Percentiles rank a stretch among this genome's conserved stretches.
Evolutionary conservation across 2,329 filamentous ascomycete species (phyloP).

Genomic region (Fusarium ramigenum): DNA sequence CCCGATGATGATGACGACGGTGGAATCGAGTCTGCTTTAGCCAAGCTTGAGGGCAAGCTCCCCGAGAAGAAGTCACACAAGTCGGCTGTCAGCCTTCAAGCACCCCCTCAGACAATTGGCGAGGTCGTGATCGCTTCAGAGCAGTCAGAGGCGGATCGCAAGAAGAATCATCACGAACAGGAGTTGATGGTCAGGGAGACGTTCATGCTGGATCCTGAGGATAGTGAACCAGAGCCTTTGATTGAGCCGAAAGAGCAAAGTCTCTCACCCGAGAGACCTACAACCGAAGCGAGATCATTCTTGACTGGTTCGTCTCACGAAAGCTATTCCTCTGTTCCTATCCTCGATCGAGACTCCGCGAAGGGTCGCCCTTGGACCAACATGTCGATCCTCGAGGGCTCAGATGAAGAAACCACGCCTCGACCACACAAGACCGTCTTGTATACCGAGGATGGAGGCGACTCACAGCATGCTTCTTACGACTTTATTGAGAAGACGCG

Average conservation of each 20-base stretch:
- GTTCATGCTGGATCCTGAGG: slow-evolving; percentile 41
- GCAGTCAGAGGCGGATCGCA: slow-evolving; percentile 49
- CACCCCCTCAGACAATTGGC: slow-evolving; percentile 17
- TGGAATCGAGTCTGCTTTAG: slow-evolving; percentile 88
- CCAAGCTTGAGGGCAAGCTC: slow-evolving; percentile 91
- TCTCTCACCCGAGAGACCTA: slow-evolving; percentile 40
- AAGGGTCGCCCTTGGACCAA: slow-evolving; percentile 64
- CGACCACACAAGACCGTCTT: slow-evolving; percentile 34
- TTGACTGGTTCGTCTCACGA: slow-evolving; percentile 53
- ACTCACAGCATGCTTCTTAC: slow-evolving; percentile 57
- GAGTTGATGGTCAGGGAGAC: slow-evolving; percentile 56
- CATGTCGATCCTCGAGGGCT: slow-evolving; percentile 62
- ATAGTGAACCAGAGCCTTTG: slow-evolving; percentile 35
- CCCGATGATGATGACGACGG: slow-evolving; percentile 85
- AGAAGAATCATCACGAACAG: slow-evolving; percentile 57
- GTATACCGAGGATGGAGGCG: slow-evolving; percentile 29
- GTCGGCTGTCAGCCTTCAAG: slow-evolving; percentile 48
- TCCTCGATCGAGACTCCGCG: slow-evolving; percentile 74
- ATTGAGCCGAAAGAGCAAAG: slow-evolving; percentile 23
- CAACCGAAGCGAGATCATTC: slow-evolving; percentile 57
- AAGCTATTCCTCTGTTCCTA: slow-evolving; percentile 70
- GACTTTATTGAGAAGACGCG: slow-evolving; percentile 64
- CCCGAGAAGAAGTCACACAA: slow-evolving; percentile 60
- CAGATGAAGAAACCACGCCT: slow-evolving; percentile 51
- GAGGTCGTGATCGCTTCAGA: slow-evolving; percentile 38